Base-by-base conservation (phyloP, 2,329 filamentous ascomycete species). In the Aureobasidium subglaciale region DNA sequence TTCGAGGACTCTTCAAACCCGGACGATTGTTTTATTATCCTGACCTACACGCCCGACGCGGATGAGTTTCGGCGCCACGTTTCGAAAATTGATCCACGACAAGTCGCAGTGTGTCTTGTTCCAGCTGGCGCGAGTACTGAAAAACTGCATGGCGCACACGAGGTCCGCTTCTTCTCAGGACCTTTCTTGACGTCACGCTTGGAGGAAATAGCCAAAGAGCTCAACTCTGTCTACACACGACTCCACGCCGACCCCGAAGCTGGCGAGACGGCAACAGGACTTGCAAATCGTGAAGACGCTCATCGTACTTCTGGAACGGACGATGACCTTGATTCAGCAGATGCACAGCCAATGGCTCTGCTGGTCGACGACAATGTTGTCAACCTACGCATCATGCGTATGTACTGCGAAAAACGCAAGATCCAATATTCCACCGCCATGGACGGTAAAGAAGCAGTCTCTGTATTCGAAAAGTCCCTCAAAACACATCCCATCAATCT, bases 341-440 rank as follows among this genome's bases (percentile, higher is more conserved):
- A 42, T 6, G 20, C 45, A n/a, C 11, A 48, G 29, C 60, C 70
- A 4, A 56, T 63, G 57, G 50, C 70, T 6, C 66, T 78, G 0
- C 63, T 78, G 1, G 75, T 77, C 0, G 76, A 78, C 58, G 76
- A 78, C 58, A 78, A 78, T 42, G 55, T 70, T 2, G 73, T 78
- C 55, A 78, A 78, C 20, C 68, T 78, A 0, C 74, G 75, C 18
- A 75, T 78, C 24, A 60, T 78, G 25, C 66, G 71, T 16, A 74
- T 76, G 62, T 78, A 77, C 59, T 73, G 76, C 48, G 70, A 73
- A 54, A 72, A 73, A 38, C 67, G 74, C 10, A 68, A 70, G 0
- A 67, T 76, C 22, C 68, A 72, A 15, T 75, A 75, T 24, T 63
- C 68, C 15, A 70, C 70, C 1, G 75, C 75, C 1, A 67, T 68